These are phyloP conservation scores for Coemansia sp. DNA, from an alignment of 192 early-diverging fungal species.

Conservation along the genomic window DNA sequence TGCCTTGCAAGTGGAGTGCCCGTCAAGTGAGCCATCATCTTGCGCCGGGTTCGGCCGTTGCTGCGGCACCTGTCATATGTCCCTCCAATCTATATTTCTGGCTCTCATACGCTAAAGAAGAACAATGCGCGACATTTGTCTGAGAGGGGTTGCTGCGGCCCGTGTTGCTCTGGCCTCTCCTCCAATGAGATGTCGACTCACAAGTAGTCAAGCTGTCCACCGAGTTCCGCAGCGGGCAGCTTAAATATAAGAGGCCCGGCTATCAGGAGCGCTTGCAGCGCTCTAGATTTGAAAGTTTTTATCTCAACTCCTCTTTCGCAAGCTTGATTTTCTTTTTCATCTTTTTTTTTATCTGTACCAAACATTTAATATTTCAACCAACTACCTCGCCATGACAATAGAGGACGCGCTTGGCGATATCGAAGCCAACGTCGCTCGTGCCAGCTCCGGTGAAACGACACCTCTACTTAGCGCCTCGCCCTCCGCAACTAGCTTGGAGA, in stretches of 20 bases:
- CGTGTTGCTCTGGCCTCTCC: background rate
- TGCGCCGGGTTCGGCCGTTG: background rate
- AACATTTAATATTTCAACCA: background rate
- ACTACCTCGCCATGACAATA: conserved; percentile 13
- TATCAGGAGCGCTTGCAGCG: background rate
- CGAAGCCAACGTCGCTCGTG: conserved; percentile 13
- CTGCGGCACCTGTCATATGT: conserved; percentile 4
- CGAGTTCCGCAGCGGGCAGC: background rate
- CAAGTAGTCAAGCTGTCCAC: background rate
- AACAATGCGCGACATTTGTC: background rate
- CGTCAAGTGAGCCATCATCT: background rate
- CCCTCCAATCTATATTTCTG: background rate
- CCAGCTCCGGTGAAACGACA: conserved; percentile 14
- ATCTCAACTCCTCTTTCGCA: background rate
- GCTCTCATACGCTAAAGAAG: conserved; percentile 2
- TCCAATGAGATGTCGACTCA: background rate
- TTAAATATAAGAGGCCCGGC: background rate
- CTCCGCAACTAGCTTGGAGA: conserved; percentile 31
- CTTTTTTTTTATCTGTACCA: background rate
- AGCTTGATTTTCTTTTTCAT: background rate
- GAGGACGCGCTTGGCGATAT: conserved; percentile 6
- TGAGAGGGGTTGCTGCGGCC: conserved; percentile 8
- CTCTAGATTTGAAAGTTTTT: background rate
- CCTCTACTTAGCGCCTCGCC: conserved; percentile 41
- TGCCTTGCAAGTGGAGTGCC: no score